Evolutionary conservation across 2,329 filamentous ascomycete genomes (phyloP).

Genomic region (Xylaria sp.): DNA sequence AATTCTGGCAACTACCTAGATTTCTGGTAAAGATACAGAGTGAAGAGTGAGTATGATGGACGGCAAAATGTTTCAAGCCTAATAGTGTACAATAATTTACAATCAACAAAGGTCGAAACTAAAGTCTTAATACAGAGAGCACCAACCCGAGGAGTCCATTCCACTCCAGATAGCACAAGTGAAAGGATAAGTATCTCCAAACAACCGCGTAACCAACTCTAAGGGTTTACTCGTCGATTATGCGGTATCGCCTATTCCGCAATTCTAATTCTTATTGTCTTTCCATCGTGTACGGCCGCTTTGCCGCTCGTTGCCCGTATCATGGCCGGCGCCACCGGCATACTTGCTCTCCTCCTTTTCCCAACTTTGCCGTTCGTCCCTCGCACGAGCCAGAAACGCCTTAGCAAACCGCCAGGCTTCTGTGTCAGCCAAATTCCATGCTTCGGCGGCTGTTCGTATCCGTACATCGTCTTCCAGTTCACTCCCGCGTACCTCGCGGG

Average conservation of each 20-base stretch:
- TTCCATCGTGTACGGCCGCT: conserved; percentile 27
- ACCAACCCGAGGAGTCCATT: conserved; percentile 17
- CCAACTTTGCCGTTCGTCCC: conserved; percentile 62
- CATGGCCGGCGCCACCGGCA: conserved; percentile 54
- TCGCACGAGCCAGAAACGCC: conserved; percentile 58
- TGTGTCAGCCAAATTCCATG: conserved; percentile 66
- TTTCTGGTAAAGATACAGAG: too few relatives aligned
- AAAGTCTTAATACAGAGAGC: conserved; percentile 1
- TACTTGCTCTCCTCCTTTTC: conserved; percentile 64
- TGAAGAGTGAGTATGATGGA: not conserved
- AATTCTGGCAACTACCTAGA: too few relatives aligned
- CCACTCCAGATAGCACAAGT: conserved; percentile 10
- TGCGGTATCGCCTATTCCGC: not conserved
- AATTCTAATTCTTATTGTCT: conserved; percentile 10
- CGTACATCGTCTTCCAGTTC: conserved; percentile 41
- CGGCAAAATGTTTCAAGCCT: not conserved
- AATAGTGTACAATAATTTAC: not conserved
- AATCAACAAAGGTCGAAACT: conserved; percentile 3
- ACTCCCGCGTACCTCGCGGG: conserved; percentile 43
- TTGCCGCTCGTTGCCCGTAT: conserved; percentile 36
- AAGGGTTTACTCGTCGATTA: conserved; percentile 2
- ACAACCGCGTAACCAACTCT: not conserved
- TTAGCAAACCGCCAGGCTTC: conserved; percentile 72
- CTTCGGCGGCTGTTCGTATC: conserved; percentile 53
- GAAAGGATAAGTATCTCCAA: not conserved